These are phyloP conservation scores for Claviceps pazoutovae DNA, from an alignment of 2,329 filamentous ascomycete species.

Conservation along the genomic window DNA sequence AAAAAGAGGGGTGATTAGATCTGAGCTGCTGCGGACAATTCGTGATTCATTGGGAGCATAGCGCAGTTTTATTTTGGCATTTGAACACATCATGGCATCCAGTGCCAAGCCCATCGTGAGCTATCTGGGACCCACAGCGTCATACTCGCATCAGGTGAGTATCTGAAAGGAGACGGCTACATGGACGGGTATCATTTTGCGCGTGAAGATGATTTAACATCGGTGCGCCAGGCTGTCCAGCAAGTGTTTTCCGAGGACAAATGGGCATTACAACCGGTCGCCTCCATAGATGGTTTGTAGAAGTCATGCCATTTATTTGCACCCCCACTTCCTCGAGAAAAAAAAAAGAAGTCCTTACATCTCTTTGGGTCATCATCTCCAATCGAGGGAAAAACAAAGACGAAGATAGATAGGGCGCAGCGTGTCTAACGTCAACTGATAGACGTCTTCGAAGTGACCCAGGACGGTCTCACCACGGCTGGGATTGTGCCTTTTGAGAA, in stretches of 20 bases:
- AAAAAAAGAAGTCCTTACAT: not conserved
- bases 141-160: constrained; percentile 37
- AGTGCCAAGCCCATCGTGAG: constrained; percentile 27
- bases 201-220: constrained; percentile 7
- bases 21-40: not conserved
- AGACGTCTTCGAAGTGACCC: constrained; percentile 73
- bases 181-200: too few species aligned
- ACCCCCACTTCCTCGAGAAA: not conserved
- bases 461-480: constrained; percentile 46
- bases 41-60: not conserved
- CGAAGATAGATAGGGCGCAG: too few species aligned
- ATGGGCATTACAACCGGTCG: constrained; percentile 35
- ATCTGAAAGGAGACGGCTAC: not conserved
- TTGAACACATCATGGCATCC: constrained; percentile 13
- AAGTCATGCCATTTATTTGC: not conserved
- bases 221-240: constrained; percentile 25
- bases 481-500: constrained; percentile 95
- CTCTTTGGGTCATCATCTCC: not conserved
- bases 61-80: not conserved
- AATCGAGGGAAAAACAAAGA: not conserved
- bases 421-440: not conserved
- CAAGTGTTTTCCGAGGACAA: constrained; percentile 33
- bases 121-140: constrained; percentile 35
- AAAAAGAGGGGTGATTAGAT: not conserved
- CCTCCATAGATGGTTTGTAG: constrained; percentile 34